Evolutionary conservation across 2,329 filamentous ascomycete species (phyloP).

Genomic region (Gnomoniopsis smithogilvyi): DNA sequence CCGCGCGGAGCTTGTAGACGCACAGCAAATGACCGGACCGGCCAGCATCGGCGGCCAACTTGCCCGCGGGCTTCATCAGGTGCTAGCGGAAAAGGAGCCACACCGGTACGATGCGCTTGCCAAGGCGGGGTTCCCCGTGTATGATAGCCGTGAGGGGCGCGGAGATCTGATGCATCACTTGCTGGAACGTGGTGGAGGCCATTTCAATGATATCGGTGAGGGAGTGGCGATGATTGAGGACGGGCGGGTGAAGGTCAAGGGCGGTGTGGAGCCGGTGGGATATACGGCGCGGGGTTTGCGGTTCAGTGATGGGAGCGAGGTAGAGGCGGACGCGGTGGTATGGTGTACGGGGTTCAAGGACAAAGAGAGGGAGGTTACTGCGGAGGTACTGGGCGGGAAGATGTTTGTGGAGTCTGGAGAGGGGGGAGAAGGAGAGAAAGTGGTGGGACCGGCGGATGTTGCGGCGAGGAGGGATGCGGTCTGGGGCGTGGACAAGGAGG

Average conservation of each 20-base stretch:
- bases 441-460: constrained; percentile 27
- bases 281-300: constrained; percentile 30
- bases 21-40: constrained; percentile 19
- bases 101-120: constrained; percentile 31
- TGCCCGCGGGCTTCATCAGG: constrained; percentile 19
- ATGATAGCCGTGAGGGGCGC: constrained; percentile 26
- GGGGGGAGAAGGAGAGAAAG: not conserved
- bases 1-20: constrained; percentile 23
- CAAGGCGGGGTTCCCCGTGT: constrained; percentile 33
- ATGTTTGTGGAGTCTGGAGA: constrained; percentile 22
- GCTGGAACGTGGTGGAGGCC: constrained; percentile 36
- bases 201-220: constrained; percentile 36
- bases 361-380: constrained; percentile 26
- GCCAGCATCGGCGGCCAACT: constrained; percentile 23
- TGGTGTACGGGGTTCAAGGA: constrained; percentile 39
- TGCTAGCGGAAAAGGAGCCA: constrained; percentile 27
- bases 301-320: constrained; percentile 30
- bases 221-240: constrained; percentile 29
- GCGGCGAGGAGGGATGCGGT: constrained; percentile 32
- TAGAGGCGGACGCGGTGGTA: constrained; percentile 34
- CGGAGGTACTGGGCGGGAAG: constrained; percentile 23
- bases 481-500: constrained; percentile 39
- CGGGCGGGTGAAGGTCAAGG: constrained; percentile 29
- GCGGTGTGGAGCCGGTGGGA: constrained; percentile 26
- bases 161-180: constrained; percentile 28